Conservation (phyloP, 2,329 filamentous ascomycete genomes). For the Fonsecaea erecta region DNA sequence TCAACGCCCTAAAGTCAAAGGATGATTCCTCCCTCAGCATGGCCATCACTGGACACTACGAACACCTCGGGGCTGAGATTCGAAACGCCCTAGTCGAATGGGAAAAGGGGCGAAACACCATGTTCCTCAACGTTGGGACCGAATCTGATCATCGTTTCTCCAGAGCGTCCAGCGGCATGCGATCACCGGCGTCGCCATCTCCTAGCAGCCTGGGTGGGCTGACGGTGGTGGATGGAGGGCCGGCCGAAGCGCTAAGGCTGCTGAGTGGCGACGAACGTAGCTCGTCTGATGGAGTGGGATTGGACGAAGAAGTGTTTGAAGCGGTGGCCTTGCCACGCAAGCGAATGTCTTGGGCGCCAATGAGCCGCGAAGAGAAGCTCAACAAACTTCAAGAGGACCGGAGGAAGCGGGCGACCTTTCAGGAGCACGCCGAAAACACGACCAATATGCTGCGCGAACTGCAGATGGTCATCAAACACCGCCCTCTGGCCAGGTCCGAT, state of each 20-base stretch:
- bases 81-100: constrained; percentile 79
- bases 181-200: constrained; percentile 51
- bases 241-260: constrained; percentile 73
- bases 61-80: constrained; percentile 88
- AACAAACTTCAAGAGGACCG: constrained; percentile 86
- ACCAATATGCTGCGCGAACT: constrained; percentile 91
- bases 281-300: constrained; percentile 47
- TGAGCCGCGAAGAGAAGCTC: constrained; percentile 87
- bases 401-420: constrained; percentile 70
- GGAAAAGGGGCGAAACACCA: constrained; percentile 82
- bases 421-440: constrained; percentile 78
- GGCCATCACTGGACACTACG: constrained; percentile 84
- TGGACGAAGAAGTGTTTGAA: constrained; percentile 84
- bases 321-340: constrained; percentile 79
- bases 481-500: constrained; percentile 48
- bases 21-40: constrained; percentile 74
- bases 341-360: constrained; percentile 56
- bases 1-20: constrained; percentile 69
- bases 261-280: constrained; percentile 70
- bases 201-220: constrained; percentile 51
- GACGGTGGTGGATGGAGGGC: constrained; percentile 59
- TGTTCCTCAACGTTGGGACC: constrained; percentile 74
- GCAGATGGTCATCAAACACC: constrained; percentile 79
- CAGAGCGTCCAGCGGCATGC: constrained; percentile 29
- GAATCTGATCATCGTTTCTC: constrained; percentile 45